Conservation (phyloP, 305 asterid species). For the Fraxinus paxiana region DNA sequence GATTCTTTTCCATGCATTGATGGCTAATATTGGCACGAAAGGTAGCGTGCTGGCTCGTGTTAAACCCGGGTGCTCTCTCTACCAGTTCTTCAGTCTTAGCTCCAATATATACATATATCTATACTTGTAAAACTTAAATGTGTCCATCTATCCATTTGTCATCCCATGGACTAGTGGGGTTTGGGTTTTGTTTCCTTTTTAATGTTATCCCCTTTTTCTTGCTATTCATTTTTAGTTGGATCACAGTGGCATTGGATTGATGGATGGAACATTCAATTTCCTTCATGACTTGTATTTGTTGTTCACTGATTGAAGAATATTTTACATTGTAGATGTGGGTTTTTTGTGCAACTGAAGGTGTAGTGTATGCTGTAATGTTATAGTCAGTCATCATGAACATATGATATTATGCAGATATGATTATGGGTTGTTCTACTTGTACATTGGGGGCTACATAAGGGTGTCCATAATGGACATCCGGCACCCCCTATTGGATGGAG, state of each 20-base stretch:
- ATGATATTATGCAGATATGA: background rate
- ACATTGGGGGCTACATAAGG: too few species aligned
- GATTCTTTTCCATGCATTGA: background rate
- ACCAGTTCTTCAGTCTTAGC: background rate
- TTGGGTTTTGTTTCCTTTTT: slow-evolving; percentile 25
- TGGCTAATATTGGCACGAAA: background rate
- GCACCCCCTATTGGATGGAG: too few species aligned
- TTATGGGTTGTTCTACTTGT: too few species aligned
- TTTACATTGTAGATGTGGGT: background rate
- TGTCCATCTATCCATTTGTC: slow-evolving; percentile 16
- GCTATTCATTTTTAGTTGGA: slow-evolving; percentile 28
- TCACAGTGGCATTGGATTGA: slow-evolving; percentile 26
- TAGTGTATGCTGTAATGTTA: background rate
- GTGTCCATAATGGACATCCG: too few species aligned
- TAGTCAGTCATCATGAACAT: background rate
- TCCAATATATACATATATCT: slow-evolving; percentile 1
- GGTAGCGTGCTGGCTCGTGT: slow-evolving; percentile 15
- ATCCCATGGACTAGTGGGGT: slow-evolving; percentile 18
- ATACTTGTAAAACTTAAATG: slow-evolving; percentile 17
- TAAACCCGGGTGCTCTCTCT: background rate
- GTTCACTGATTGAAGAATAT: background rate
- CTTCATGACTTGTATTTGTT: slow-evolving; percentile 18
- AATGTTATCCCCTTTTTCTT: slow-evolving; percentile 6
- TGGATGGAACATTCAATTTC: slow-evolving; percentile 24
- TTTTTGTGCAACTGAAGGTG: background rate